Conservation (phyloP, 495 filamentous ascomycete species). For the Lophiotrema nucula region DNA sequence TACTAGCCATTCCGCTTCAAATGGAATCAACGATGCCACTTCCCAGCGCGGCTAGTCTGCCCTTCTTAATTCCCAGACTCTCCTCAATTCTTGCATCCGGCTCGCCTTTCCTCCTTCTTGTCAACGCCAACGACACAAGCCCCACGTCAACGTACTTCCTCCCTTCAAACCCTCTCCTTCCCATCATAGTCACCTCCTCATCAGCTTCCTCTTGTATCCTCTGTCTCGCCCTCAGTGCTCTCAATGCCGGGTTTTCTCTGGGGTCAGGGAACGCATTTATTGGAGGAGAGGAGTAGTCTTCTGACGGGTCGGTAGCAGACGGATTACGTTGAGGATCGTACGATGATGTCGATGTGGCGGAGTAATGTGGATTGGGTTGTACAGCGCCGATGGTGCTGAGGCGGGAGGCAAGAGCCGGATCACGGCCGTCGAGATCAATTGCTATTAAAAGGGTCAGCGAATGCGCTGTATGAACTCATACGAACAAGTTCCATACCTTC, state of each 20-base stretch:
- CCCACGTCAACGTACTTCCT: constrained; percentile 61
- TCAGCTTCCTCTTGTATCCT: constrained; percentile 59
- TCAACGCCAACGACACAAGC: constrained; percentile 60
- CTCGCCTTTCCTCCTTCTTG: constrained; percentile 56
- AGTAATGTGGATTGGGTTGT: constrained; percentile 57
- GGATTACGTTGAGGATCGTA: constrained; percentile 28
- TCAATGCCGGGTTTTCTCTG: constrained; percentile 55
- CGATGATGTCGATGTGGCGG: constrained; percentile 53
- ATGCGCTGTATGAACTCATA: not conserved
- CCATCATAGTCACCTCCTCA: constrained; percentile 52
- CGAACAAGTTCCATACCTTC: not conserved
- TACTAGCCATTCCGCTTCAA: not conserved
- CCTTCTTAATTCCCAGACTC: constrained; percentile 56
- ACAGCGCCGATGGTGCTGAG: constrained; percentile 65
- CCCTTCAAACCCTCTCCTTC: constrained; percentile 48
- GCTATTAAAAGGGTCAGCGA: constrained; percentile 41
- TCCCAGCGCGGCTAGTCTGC: constrained; percentile 57
- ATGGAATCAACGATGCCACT: constrained; percentile 20
- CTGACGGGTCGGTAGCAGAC: constrained; percentile 11
- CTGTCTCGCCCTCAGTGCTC: constrained; percentile 54
- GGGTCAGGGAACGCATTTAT: constrained; percentile 48
- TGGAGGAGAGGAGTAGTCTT: constrained; percentile 26
- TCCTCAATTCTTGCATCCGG: constrained; percentile 57
- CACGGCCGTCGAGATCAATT: constrained; percentile 65
- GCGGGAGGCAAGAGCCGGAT: constrained; percentile 62